Conservation (phyloP, 768 basidiomycete genomes). For the Boletus patriciae region DNA sequence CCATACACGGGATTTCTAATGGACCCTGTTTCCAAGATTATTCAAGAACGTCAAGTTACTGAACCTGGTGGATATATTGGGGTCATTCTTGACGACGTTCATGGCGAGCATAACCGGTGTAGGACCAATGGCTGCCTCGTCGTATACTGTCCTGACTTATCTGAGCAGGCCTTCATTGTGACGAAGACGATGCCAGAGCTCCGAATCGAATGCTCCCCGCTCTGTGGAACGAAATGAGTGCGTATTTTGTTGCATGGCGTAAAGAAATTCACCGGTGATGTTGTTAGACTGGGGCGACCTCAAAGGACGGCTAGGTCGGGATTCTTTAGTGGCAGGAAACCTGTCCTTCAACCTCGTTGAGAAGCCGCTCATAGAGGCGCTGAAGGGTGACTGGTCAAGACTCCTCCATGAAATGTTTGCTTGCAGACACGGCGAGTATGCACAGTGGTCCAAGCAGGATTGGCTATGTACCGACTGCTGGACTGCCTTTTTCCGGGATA, state of each 20-base stretch:
- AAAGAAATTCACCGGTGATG: neutral
- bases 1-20: neutral
- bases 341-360: neutral
- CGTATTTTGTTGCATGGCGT: neutral
- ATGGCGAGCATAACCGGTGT: slow-evolving; percentile 2
- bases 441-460: slow-evolving; percentile 1
- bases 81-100: slow-evolving; percentile 1
- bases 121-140: neutral
- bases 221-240: slow-evolving; percentile 4
- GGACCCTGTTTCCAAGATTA: neutral
- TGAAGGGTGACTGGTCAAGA: slow-evolving; percentile 1
- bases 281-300: slow-evolving; percentile 6
- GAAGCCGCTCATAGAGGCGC: neutral
- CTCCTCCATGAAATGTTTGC: neutral
- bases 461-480: neutral
- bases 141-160: neutral
- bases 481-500: neutral
- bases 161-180: slow-evolving; percentile 1
- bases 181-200: neutral
- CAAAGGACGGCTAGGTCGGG: neutral
- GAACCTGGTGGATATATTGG: neutral
- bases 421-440: neutral
- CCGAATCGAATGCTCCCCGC: neutral
- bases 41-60: neutral
- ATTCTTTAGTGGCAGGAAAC: neutral